Conservation (phyloP, 306 rosid genomes). For the Leucaena leucocephala region DNA sequence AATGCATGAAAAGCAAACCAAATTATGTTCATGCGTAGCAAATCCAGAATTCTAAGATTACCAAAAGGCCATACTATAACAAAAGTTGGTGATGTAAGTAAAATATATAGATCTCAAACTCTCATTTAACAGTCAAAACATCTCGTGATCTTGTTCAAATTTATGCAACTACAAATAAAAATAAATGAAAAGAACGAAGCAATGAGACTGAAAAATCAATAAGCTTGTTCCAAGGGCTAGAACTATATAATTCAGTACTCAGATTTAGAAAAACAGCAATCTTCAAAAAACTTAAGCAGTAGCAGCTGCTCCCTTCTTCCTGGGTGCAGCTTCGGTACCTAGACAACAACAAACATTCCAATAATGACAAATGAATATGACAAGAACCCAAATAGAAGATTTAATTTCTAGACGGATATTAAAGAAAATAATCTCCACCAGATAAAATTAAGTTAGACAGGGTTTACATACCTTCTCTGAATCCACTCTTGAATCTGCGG, state of each 20-base stretch:
- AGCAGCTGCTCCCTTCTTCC: slow-evolving; percentile 90
- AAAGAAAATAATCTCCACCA: neutral
- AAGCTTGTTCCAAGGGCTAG: neutral
- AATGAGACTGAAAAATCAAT: slow-evolving; percentile 32
- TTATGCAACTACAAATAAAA: slow-evolving; percentile 33
- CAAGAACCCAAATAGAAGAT: neutral
- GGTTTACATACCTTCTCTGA: slow-evolving; percentile 77
- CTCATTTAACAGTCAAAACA: slow-evolving; percentile 23
- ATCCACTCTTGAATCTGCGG: slow-evolving; percentile 98
- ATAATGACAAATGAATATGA: neutral
- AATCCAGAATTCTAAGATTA: neutral
- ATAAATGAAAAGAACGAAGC: slow-evolving; percentile 26
- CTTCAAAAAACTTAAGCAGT: slow-evolving; percentile 53
- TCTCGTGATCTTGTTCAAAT: slow-evolving; percentile 43
- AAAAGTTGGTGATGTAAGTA: neutral
- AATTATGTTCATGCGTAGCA: neutral
- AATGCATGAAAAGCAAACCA: neutral
- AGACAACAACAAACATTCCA: neutral
- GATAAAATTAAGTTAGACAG: neutral
- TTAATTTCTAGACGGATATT: neutral
- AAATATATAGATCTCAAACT: slow-evolving; percentile 25
- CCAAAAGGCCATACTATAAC: neutral
- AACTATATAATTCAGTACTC: slow-evolving; percentile 39
- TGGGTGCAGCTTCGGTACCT: slow-evolving; percentile 89
- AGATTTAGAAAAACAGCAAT: slow-evolving; percentile 31